Evolutionary conservation across 176 grass and related monocot genomes (phyloP), one percentile per base, ranked within the genome.

Genomic region (Avena eriantha): DNA sequence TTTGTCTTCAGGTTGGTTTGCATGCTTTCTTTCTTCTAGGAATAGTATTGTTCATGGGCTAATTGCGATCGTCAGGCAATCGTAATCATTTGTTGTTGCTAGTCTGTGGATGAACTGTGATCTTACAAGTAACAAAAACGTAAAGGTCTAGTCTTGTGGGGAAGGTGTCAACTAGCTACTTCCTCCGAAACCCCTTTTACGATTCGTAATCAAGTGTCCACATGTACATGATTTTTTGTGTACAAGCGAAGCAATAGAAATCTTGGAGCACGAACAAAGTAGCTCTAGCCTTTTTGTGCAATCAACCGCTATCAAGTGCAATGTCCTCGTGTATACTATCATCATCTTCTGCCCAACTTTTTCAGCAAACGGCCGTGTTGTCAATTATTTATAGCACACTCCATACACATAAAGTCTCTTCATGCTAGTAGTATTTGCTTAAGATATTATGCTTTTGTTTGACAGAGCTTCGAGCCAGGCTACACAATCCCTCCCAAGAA

Each of bases 1-100:
- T 98, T 86, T 98, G 96, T 13, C 93, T 94, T 55, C 92, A 96
- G 96, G 96, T 98, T 55, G 79, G 86, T 54, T 55, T 17, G 49
- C 55, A 51, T 49, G 23, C 43, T 77, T 51, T 72, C 48, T 26
- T 57, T 33, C 17, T 74, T 76, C 50, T 67, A 19, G 74, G 64
- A 9, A 21, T 15, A 36, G 53, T 60, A 31, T 76, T 57, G n/a
- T 6, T 65, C 51, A 49, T 9, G 14, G 16, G 34, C 73, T 12
- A 41, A 67, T 43, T 56, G 60, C 15, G 83, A 39, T 75, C 36
- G 36, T 39, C 36, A 39, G 36, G 36, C 36, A 39, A 39, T 39
- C 57, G 21, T 51, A 34, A 23, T 69, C 64, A 17, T 17, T 11
- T 11, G 8, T 24, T 72, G 3, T 46, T 69, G 61, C 29, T 83